Conservation (phyloP, 176 grass and related monocot genomes). For the Coix lacrymajobi region DNA sequence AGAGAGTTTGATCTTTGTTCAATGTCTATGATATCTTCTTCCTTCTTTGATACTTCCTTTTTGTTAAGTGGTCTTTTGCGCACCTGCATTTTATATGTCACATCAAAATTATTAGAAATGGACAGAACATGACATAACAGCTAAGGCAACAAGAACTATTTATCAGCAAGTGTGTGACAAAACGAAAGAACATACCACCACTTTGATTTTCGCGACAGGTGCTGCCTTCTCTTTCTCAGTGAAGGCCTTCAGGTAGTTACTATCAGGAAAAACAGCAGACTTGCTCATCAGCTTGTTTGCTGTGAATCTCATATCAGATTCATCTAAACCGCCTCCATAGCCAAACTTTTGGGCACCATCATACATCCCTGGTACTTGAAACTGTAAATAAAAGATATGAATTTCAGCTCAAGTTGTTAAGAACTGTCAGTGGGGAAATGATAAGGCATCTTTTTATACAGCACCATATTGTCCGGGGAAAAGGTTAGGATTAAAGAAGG, state of each 20-base stretch:
- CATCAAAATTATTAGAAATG: background rate
- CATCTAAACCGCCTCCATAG: conserved; percentile 54
- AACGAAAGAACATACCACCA: conserved; percentile 70
- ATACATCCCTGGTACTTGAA: conserved; percentile 60
- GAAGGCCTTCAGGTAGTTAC: conserved; percentile 47
- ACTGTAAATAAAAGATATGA: conserved; percentile 32
- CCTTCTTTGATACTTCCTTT: conserved; percentile 86
- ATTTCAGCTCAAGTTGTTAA: conserved; percentile 15
- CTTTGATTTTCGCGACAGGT: conserved; percentile 97
- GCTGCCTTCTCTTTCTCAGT: conserved; percentile 75
- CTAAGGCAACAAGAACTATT: background rate
- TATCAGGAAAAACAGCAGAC: conserved; percentile 53
- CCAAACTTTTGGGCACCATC: conserved; percentile 52
- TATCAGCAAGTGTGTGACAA: background rate
- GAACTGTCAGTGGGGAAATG: background rate
- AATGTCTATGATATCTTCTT: conserved; percentile 97
- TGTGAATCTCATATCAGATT: conserved; percentile 53
- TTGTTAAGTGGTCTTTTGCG: conserved; percentile 98
- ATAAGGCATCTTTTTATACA: background rate
- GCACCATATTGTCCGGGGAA: background rate
- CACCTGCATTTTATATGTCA: conserved; percentile 50
- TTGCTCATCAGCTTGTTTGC: conserved; percentile 46
- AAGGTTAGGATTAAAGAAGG: background rate
- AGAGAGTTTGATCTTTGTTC: conserved; percentile 63
- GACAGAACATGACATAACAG: background rate